Conservation (phyloP, 1,284 basidiomycete species). For the Moniliella sp. region DNA sequence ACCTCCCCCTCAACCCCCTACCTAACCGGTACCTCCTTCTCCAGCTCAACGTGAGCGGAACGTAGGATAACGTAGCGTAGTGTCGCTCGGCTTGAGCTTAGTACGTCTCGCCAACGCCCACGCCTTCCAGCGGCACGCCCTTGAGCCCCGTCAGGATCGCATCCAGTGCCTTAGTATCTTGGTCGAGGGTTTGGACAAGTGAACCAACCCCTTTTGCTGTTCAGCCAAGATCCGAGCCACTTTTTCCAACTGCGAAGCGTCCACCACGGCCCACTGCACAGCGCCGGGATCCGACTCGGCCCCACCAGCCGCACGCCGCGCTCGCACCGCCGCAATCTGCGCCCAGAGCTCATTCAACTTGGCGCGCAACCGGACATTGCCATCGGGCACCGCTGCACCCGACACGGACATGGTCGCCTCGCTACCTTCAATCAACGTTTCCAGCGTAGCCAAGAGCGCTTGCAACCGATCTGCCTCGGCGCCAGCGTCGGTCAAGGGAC, state of each 20-base stretch:
- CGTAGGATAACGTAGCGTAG: background rate
- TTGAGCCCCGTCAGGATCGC: slow-evolving; percentile 15
- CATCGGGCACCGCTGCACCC: background rate
- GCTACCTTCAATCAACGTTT: slow-evolving; percentile 17
- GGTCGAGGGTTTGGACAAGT: slow-evolving; percentile 19
- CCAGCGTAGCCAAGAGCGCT: slow-evolving; percentile 15
- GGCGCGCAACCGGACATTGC: slow-evolving; percentile 10
- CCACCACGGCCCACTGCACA: slow-evolving; percentile 29
- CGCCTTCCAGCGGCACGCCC: slow-evolving; percentile 19
- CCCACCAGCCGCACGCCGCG: slow-evolving; percentile 12
- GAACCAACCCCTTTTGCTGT: slow-evolving; percentile 25
- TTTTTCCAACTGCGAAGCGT: slow-evolving; percentile 17
- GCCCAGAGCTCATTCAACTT: slow-evolving; percentile 31
- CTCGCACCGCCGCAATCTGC: slow-evolving; percentile 19
- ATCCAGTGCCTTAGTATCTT: slow-evolving; percentile 20
- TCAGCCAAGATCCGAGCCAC: slow-evolving; percentile 15
- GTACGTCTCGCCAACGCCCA: no score
- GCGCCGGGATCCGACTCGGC: slow-evolving; percentile 1
- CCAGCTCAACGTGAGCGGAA: background rate
- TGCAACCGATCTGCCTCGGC: no score
- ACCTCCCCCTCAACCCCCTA: background rate
- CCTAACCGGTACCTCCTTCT: background rate
- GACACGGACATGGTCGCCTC: background rate
- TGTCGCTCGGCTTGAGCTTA: no score
- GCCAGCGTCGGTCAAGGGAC: no score